phyloP scores from a whole-genome alignment of 108 stramenopile genomes.

The Cyclotella baltica region DNA sequence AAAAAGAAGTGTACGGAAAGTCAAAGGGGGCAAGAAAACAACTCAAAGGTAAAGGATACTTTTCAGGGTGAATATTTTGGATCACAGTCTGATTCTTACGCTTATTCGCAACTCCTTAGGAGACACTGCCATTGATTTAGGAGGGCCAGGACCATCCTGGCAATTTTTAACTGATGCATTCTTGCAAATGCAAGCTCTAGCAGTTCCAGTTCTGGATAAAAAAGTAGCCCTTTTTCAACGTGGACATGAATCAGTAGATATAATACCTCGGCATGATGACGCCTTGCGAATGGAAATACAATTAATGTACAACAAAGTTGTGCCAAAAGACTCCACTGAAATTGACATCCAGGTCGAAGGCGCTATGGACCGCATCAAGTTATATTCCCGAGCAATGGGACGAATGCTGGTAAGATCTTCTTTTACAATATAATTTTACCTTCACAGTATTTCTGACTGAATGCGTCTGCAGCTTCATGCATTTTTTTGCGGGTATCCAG shows the following conservation, averaged over 20 bases:
- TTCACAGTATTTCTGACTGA: not conserved
- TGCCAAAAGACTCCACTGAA: not conserved
- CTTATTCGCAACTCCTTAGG: not conserved
- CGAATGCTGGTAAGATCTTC: not conserved
- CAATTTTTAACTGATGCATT: slow-evolving; percentile 31
- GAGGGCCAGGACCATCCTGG: slow-evolving; percentile 27
- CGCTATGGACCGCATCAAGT: not conserved
- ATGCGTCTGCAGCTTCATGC: slow-evolving; percentile 19
- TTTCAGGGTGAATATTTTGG: not conserved
- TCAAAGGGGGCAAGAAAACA: slow-evolving; percentile 1
- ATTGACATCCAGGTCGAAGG: not conserved
- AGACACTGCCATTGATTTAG: slow-evolving; percentile 23
- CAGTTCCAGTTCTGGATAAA: not conserved
- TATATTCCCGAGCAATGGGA: slow-evolving; percentile 2
- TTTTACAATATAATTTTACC: not conserved
- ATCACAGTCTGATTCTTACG: no score
- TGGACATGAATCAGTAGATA: not conserved
- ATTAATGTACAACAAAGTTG: not conserved
- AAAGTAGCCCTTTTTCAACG: not conserved
- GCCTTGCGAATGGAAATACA: not conserved
- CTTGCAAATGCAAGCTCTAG: slow-evolving; percentile 15
- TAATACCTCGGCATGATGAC: not conserved
- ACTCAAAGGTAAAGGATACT: not conserved
- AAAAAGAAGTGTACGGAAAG: not conserved
- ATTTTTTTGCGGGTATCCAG: slow-evolving; percentile 10